Percentiles rank a stretch among this genome's conserved stretches.
Evolutionary conservation across 108 stramenopile genomes (phyloP).

Genomic region (Aureococcus anophagefferens): DNA sequence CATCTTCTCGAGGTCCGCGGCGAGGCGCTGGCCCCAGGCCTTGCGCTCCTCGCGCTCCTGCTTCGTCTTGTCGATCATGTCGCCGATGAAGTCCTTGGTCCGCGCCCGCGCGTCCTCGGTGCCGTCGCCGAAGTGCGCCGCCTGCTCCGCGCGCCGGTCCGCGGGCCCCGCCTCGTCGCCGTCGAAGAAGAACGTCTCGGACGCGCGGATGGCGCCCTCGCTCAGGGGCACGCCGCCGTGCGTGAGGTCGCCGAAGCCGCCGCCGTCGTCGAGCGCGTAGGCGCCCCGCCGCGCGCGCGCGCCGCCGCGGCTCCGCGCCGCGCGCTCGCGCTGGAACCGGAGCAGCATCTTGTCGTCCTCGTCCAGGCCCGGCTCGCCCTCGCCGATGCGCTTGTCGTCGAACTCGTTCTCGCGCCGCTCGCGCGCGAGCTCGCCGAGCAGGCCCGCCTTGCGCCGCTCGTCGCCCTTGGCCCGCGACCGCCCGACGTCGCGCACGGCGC

Average conservation of each 20-base stretch:
- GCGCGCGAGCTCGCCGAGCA: not conserved
- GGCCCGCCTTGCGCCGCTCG: not conserved
- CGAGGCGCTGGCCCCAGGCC: not conserved
- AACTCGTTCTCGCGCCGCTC: not conserved
- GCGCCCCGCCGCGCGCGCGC: too few relatives aligned
- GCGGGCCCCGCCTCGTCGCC: too few relatives aligned
- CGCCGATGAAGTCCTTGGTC: not conserved
- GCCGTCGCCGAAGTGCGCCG: not conserved
- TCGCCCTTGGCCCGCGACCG: not conserved
- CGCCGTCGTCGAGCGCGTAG: not conserved
- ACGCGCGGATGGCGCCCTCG: not conserved
- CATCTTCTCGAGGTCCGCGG: not conserved
- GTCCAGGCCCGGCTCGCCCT: not conserved
- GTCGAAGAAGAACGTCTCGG: too few relatives aligned
- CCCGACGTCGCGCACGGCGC: not conserved
- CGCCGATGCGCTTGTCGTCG: not conserved
- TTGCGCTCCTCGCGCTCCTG: not conserved
- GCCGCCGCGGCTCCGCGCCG: too few relatives aligned
- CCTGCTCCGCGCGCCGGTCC: too few relatives aligned
- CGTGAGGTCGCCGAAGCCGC: not conserved
- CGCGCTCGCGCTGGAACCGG: not conserved
- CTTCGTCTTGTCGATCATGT: not conserved
- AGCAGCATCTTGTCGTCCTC: not conserved
- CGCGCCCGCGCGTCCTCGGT: not conserved
- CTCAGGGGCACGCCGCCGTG: not conserved